Base-by-base conservation (phyloP, 495 filamentous ascomycete genomes). In the Penicillium malachiteum region DNA sequence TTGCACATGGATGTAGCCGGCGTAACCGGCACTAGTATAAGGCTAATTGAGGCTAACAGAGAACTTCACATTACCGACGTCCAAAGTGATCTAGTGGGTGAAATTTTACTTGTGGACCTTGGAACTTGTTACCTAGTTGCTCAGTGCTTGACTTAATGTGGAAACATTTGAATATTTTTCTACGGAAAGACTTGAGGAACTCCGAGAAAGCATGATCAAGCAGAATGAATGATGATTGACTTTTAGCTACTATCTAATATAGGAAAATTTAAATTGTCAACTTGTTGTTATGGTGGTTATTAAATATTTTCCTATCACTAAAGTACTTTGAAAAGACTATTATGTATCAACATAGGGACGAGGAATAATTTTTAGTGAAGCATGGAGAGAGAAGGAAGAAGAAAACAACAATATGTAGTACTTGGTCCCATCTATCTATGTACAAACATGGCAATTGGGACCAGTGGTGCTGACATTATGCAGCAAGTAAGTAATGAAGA, bases 121-220 rank as follows among this genome's bases (percentile, higher is more conserved):
- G 38, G 38, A 40, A 14, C 38, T 40, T 40, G 38, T 40, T 14
- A 40, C n/a, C n/a, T n/a, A n/a, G n/a, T n/a, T n/a, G n/a, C n/a
- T n/a, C n/a, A 13, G 7, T 40, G 8, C 38, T 40, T 40, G 38
- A 40, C 4, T 40, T 40, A 40, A 40, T 40, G 38, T 40, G 38
- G 38, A 40, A 40, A 13, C 38, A 40, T 40, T 40, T 40, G 38
- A 40, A 40, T 40, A 40, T 40, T 40, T 40, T 40, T 40, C 38
- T n/a, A 14, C 38, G n/a, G 38, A 40, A 34, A 40, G 38, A 40
- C 38, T 40, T 13, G 38, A 40, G 38, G 38, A 4, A 40, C n/a
- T n/a, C n/a, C n/a, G n/a, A n/a, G n/a, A n/a, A n/a, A n/a, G 38
- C 38, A 40, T 40, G 38, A 40, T 40, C 38, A 40, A 40, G 38